Evolutionary conservation across 106 monocot genomes (phyloP), one percentile per base, ranked within the genome.

Genomic region (Dendrobium chrysotoxum): DNA sequence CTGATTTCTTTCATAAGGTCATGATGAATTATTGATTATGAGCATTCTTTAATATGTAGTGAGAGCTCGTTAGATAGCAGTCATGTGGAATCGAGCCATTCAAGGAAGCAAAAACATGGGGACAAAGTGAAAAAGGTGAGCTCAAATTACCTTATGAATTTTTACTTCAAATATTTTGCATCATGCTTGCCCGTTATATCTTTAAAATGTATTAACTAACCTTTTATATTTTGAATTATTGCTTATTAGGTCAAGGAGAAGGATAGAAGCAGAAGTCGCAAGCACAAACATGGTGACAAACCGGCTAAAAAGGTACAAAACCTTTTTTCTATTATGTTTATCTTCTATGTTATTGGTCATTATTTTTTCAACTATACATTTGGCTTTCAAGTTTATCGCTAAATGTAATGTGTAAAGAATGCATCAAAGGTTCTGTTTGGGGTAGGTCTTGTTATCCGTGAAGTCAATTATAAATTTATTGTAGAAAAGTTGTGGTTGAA

Each of bases 21-120:
- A 75, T 40, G 42, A 75, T 75, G 46, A 45, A 35, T 40, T 75
- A 75, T 75, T 75, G 75, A 75, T 75, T 45, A 11, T 45, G 75
- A 26, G n/a, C 75, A 46, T 4, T 75, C 46, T 75, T 46, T 23
- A 74, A 75, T 46, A 20, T 75, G 75, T 46, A 75, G 75, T 46
- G 75, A 46, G 45, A 75, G 26, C 46, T 75, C 75, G 13, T 75
- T 26, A 46, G 75, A 75, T 38, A 26, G 45, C 46, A 8, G 25
- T 42, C 10, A 25, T 75, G 75, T 12, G 45, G 45, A 75, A 46
- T 75, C 75, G 7, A 75, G 75, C 75, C 75, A 75, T 75, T 75
- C 75, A 75, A 31, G 45, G 17, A 75, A 75, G 75, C 75, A 13
- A 18, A 75, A 46, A 13, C 18, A 73, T 73, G 25, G 46, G 46